These are phyloP conservation scores for Henningerozyma blattae DNA, from an alignment of 805 yeast species.

Conservation along the genomic window DNA sequence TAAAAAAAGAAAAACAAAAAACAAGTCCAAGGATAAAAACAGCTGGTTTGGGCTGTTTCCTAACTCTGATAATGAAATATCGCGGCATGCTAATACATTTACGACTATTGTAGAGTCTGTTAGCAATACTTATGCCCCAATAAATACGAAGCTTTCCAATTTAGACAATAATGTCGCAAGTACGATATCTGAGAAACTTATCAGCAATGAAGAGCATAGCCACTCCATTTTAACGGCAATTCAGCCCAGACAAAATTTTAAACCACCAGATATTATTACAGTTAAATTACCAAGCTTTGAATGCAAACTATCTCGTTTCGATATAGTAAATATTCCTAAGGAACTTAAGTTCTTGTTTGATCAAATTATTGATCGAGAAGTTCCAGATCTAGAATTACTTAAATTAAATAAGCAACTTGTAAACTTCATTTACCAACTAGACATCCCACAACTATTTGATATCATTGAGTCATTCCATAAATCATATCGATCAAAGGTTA, in stretches of 20 bases:
- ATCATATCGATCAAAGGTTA: constrained; percentile 17
- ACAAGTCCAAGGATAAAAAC: too few relatives aligned
- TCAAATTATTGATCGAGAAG: constrained; percentile 14
- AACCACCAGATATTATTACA: constrained; percentile 11
- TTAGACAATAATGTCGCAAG: too few relatives aligned
- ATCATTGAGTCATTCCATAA: constrained; percentile 16
- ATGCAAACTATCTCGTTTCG: constrained; percentile 13
- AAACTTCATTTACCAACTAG: constrained; percentile 11
- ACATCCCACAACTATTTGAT: constrained; percentile 10
- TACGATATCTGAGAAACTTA: too few relatives aligned
- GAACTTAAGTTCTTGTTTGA: constrained; percentile 9
- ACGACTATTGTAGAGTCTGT: constrained; percentile 20
- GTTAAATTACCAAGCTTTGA: constrained; percentile 6
- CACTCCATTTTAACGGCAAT: too few relatives aligned
- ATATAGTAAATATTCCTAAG: constrained; percentile 2
- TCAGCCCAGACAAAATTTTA: constrained; percentile 2
- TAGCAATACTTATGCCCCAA: too few relatives aligned
- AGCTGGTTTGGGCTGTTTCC: neutral
- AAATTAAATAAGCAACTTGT: constrained; percentile 7
- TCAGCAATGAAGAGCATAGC: too few relatives aligned
- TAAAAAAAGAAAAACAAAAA: too few relatives aligned
- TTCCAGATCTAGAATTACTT: constrained; percentile 17
- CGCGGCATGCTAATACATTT: constrained; percentile 4
- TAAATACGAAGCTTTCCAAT: too few relatives aligned
- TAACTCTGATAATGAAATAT: neutral